Evolutionary conservation across 495 filamentous ascomycete species (phyloP), one percentile per base, ranked within the genome.

Genomic region (Pyronema omphalodes): DNA sequence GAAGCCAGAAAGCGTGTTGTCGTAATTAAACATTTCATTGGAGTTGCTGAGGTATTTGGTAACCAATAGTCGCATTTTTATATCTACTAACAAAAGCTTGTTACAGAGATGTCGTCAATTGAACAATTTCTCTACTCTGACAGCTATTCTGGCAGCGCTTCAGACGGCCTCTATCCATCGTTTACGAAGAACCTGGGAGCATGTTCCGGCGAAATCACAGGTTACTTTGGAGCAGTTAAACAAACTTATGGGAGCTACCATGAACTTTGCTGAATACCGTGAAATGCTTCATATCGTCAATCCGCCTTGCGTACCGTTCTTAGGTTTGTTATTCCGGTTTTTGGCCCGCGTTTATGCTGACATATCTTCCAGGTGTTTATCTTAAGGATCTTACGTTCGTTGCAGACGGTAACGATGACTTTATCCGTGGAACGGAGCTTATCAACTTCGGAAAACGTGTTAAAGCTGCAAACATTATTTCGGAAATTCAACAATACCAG

Each of bases 371-470:
- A 93, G 88, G 88, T 68, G 89, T 96, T 45, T 98, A 96, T 67
- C 75, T 98, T 46, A 98, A 93, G 54, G 91, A 98, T 70, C 75
- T 98, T 47, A 96, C 91, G 33, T 98, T 98, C 68, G 96, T 98
- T 60, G 91, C 96, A 68, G 91, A 98, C 62, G 91, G 91, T 60
- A 98, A 96, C 58, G 86, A 89, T 12, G 93, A 87, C 17, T 77
- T 93, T 59, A 83, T 88, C 67, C 95, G 94, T 67, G 89, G 88
- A 63, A 88, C 88, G 15, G 83, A 91, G 62, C 72, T 94, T 62
- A 98, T 96, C 71, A 96, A 98, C 71, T 98, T 96, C 68, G 86
- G 85, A 63, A 96, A 98, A 73, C 84, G 93, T 36, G 84, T 88
- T 43, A 96, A 95, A 73, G 94, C 91, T 12, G 93, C 91, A 19